Conservation (phyloP, 192 early-diverging fungal species). For the Linnemannia schmuckeri region DNA sequence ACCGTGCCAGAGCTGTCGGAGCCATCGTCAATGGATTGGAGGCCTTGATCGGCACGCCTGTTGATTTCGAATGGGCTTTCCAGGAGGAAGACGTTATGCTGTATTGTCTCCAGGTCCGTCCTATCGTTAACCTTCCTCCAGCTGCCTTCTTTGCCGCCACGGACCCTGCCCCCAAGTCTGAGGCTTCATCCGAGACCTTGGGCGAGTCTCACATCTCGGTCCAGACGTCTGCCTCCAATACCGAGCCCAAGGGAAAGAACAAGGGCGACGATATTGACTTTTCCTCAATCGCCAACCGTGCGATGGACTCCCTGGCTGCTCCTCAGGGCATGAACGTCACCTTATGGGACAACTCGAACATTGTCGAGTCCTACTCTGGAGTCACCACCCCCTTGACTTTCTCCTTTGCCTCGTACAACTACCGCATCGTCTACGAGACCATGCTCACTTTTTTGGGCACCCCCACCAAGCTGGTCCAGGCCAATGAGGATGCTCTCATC, state of each 20-base stretch:
- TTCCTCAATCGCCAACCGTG: conserved; percentile 36
- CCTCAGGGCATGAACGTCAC: conserved; percentile 54
- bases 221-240: neutral
- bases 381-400: conserved; percentile 51
- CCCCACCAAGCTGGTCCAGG: conserved; percentile 38
- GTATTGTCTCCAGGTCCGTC: conserved; percentile 51
- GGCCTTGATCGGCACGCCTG: conserved; percentile 44
- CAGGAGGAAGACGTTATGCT: conserved; percentile 43
- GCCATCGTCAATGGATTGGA: conserved; percentile 35
- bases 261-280: conserved; percentile 36
- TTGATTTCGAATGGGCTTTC: conserved; percentile 55
- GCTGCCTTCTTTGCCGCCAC: conserved; percentile 44
- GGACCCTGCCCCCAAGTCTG: conserved; percentile 23
- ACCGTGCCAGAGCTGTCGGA: conserved; percentile 41
- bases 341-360: conserved; percentile 54
- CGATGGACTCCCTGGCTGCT: conserved; percentile 44
- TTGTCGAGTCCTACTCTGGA: conserved; percentile 56
- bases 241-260: conserved; percentile 18
- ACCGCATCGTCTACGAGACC: conserved; percentile 54
- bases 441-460: conserved; percentile 50
- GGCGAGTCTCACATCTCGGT: conserved; percentile 12
- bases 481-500: conserved; percentile 39
- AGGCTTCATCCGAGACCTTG: conserved; percentile 17
- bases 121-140: conserved; percentile 51
- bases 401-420: conserved; percentile 54